phyloP scores from a whole-genome alignment of 768 basidiomycete species.

The Arthromyces matolae region DNA sequence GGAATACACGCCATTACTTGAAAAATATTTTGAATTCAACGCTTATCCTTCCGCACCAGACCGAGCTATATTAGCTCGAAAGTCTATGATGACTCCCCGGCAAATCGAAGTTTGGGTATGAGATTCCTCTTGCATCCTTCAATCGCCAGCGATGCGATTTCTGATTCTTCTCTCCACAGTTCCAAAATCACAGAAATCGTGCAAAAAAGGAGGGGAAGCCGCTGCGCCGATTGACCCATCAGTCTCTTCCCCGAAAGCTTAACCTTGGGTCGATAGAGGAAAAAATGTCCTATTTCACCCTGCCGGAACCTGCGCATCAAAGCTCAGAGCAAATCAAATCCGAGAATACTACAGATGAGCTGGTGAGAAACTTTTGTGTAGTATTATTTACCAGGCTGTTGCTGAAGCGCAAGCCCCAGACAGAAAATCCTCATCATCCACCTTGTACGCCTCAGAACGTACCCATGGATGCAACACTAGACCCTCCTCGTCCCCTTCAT shows the following conservation, averaged over 20 bases:
- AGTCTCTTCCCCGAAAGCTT: constrained; percentile 17
- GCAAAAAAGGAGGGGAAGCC: constrained; percentile 28
- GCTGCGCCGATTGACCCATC: constrained; percentile 17
- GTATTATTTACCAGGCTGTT: neutral
- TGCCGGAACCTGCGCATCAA: constrained; percentile 16
- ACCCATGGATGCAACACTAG: neutral
- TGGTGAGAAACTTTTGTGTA: neutral
- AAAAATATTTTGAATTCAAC: constrained; percentile 47
- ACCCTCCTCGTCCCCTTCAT: constrained; percentile 12
- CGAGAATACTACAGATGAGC: neutral
- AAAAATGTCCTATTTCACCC: constrained; percentile 24
- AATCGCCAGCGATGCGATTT: neutral
- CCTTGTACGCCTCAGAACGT: neutral
- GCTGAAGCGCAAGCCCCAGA: neutral
- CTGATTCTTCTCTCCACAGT: constrained; percentile 27
- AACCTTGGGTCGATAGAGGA: constrained; percentile 20
- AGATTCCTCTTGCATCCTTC: no score
- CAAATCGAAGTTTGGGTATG: constrained; percentile 59
- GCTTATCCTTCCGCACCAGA: constrained; percentile 44
- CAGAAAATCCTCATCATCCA: no score
- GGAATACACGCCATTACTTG: constrained; percentile 44
- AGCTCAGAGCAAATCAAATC: neutral
- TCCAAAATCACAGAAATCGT: constrained; percentile 50
- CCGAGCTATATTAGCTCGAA: constrained; percentile 35
- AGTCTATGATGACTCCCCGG: constrained; percentile 37